Evolutionary conservation across 495 filamentous ascomycete species (phyloP).

Genomic region (Neurospora pannonica): DNA sequence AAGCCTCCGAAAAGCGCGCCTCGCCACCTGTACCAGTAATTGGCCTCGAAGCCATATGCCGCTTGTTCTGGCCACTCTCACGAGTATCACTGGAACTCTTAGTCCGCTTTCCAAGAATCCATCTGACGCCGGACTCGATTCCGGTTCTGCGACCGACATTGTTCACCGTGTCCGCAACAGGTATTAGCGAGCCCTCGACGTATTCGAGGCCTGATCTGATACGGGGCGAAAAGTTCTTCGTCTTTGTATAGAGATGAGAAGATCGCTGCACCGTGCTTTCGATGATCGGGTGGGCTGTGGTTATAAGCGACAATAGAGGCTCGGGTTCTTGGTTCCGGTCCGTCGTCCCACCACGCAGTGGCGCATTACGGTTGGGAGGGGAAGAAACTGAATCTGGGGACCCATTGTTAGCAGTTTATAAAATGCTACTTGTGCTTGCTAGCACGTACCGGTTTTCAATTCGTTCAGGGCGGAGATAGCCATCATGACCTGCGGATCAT

Average conservation of each 20-base stretch:
- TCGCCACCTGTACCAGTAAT: conserved; percentile 5
- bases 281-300: conserved; percentile 67
- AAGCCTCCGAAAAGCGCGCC: not conserved
- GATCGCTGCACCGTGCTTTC: conserved; percentile 74
- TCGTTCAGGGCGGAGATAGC: conserved; percentile 83
- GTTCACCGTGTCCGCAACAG: conserved; percentile 74
- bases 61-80: conserved; percentile 48
- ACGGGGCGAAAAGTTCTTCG: conserved; percentile 79
- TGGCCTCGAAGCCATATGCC: conserved; percentile 48
- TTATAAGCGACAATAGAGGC: conserved; percentile 70
- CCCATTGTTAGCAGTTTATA: conserved; percentile 9
- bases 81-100: conserved; percentile 30
- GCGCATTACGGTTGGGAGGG: conserved; percentile 34
- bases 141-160: conserved; percentile 72
- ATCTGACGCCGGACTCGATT: conserved; percentile 70
- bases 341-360: conserved; percentile 14
- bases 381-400: conserved; percentile 46
- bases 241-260: conserved; percentile 66
- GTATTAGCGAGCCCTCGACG: conserved; percentile 73
- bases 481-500: conserved; percentile 70
- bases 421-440: not conserved
- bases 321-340: conserved; percentile 39
- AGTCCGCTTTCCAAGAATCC: conserved; percentile 50
- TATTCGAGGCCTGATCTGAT: conserved; percentile 78
- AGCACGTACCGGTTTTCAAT: conserved; percentile 63